Evolutionary conservation across 2,329 filamentous ascomycete genomes (phyloP), one percentile per base, ranked within the genome.

Genomic region (Neofusicoccum sp.): DNA sequence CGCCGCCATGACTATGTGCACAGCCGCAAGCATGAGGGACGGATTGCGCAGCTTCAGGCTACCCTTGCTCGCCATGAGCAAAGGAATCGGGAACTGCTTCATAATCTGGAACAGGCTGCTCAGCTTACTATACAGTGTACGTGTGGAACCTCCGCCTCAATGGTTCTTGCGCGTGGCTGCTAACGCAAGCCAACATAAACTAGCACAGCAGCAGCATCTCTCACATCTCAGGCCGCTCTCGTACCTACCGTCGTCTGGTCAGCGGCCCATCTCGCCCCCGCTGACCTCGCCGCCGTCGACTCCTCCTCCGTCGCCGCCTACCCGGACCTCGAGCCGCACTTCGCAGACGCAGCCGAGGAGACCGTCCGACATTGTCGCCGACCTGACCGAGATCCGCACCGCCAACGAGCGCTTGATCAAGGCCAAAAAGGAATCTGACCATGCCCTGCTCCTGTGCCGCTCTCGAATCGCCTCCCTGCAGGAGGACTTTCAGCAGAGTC

Each of bases 361-460:
- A 20, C 41, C 49, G 4, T 56, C 59, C 7, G 43, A 61, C 26
- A 34, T 47, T 26, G 43, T 54, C 14, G 16, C 59, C n/a, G 62
- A 62, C n/a, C 62, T 66, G 12, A 59, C 63, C 20, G 69, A 73
- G 14, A 66, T 71, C 44, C 69, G 69, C 6, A 73, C 71, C 1
- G 67, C 68, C 7, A 70, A 75, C 36, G 70, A 69, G 41, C 70
- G 71, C 11, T 63, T 75, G 36, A 71, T 74, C 61, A 69, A 67
- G 47, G 73, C 72, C 26, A 75, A 75, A 60, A 69, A 67, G 28
- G 71, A 74, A 61, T 75, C 72, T 4, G 71, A 75, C 26, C 70
- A 69, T 51, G 73, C 73, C 16, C 69, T 75, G n/a, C 59, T 69
- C 28, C 66, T 69, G 12, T 75, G 72, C 60, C 70, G 73, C 28